phyloP scores from a whole-genome alignment of 345 rosid species.

The Punica granatum region DNA sequence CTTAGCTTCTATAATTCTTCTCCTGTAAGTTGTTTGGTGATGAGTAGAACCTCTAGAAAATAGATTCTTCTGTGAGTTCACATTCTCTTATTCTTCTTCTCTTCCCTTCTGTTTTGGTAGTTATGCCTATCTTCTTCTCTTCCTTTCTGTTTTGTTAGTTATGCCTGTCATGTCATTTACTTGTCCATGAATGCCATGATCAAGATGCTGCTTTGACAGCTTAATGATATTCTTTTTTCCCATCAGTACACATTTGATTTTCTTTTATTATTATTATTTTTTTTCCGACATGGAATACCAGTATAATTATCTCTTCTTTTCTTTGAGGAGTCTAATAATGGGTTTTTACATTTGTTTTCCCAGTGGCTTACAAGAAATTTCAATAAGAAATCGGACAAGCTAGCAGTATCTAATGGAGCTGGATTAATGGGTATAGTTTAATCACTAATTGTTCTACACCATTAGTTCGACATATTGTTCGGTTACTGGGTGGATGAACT shows the following conservation, averaged over 20 bases:
- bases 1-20: neutral
- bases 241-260: neutral
- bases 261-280: too few species aligned
- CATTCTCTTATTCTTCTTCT: too few species aligned
- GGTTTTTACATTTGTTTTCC: conserved; percentile 9
- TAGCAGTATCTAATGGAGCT: conserved; percentile 36
- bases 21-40: neutral
- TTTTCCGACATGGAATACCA: neutral
- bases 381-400: conserved; percentile 64
- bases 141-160: too few species aligned
- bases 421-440: conserved; percentile 33
- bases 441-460: conserved; percentile 4
- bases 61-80: neutral
- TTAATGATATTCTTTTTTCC: neutral
- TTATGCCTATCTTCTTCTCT: too few species aligned
- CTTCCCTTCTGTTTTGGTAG: neutral
- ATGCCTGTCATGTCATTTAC: neutral
- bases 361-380: conserved; percentile 73
- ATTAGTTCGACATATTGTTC: conserved; percentile 4
- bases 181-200: too few species aligned
- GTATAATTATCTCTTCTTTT: neutral
- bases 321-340: conserved; percentile 4
- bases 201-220: neutral
- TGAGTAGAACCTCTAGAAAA: neutral
- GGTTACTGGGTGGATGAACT: conserved; percentile 6